Conservation (phyloP, 2,329 filamentous ascomycete species). For the Bipolaris gigantea region DNA sequence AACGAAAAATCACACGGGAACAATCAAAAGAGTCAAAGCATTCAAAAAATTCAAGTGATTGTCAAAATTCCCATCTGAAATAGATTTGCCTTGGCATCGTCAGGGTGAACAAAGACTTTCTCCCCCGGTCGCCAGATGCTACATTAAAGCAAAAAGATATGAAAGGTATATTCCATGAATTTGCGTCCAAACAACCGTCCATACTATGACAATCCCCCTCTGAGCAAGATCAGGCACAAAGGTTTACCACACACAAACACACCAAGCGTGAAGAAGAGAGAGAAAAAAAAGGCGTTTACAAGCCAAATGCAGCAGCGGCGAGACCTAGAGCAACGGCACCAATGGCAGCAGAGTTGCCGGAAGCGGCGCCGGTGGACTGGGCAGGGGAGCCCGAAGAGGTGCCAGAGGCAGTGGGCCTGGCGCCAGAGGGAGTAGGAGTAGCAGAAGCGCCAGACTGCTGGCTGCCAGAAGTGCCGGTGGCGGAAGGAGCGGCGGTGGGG, state of each 20-base stretch:
- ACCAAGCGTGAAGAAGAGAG: background rate
- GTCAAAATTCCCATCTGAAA: background rate
- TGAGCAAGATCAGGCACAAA: too few species aligned
- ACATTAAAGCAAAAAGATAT: too few species aligned
- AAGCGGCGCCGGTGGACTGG: conserved; percentile 4
- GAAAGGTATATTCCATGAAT: too few species aligned
- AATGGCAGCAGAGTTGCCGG: conserved; percentile 17
- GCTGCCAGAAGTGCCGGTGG: background rate
- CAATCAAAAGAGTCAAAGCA: background rate
- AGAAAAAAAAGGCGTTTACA: conserved; percentile 17
- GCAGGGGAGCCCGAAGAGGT: background rate
- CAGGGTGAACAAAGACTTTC: too few species aligned
- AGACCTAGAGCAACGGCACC: conserved; percentile 5
- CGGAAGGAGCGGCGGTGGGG: conserved; percentile 17
- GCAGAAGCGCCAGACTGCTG: background rate
- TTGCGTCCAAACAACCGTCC: too few species aligned
- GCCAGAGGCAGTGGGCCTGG: conserved; percentile 5
- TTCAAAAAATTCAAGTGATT: background rate
- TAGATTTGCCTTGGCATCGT: background rate
- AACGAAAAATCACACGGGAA: background rate
- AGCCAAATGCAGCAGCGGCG: conserved; percentile 20
- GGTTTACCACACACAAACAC: background rate
- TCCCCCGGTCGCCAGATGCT: too few species aligned
- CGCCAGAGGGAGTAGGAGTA: conserved; percentile 1
- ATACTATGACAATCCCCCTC: too few species aligned